Base-by-base conservation (phyloP, 192 early-diverging fungal genomes). In the Dissophora ornata region DNA sequence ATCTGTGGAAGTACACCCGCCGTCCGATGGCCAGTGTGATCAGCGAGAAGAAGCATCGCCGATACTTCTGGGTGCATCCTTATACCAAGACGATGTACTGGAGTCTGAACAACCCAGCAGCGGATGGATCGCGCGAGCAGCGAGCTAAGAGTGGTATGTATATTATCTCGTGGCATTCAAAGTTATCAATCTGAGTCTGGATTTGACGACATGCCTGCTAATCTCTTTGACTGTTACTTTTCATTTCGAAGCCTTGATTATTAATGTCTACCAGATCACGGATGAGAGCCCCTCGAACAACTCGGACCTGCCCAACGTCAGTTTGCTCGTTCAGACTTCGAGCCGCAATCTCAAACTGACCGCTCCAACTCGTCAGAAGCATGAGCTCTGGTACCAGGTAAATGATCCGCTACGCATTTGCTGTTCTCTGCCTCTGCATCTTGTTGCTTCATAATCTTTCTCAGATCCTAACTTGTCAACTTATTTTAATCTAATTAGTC, bases 51-150 rank as follows among this genome's bases (percentile, higher is more conserved):
- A 81, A 87, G 29, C 90, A 94, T 50, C 62, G 82, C 51, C 83
- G 92, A 32, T 94, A 88, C 82, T 92, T 94, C 56, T 94, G 92
- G 92, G 85, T 94, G 24, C 91, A 92, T 44, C 92, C 92, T 38
- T 94, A 92, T 38, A 90, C 89, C 32, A 89, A 88, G 62, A 90
- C 89, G 34, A 83, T 94, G 48, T 91, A 92, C 77, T 94, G 92
- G 92, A 86, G 86, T 71, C 79, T 79, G 53, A 83, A 84, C 67
- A 87, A 88, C 41, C 91, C 91, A 34, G 84, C 73, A 21, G 82
- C 82, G 25, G 64, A 71, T 29, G 82, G 81, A 52, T 65, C 61
- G 8, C 74, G 67, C 40, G 79, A 78, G 69, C 58, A 79, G 10
- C 81, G 79, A n/a, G 79, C 85, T 16, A 86, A 85, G 74, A 80